Conservation (phyloP, 495 filamentous ascomycete genomes). For the Aspergillus nanangensis region DNA sequence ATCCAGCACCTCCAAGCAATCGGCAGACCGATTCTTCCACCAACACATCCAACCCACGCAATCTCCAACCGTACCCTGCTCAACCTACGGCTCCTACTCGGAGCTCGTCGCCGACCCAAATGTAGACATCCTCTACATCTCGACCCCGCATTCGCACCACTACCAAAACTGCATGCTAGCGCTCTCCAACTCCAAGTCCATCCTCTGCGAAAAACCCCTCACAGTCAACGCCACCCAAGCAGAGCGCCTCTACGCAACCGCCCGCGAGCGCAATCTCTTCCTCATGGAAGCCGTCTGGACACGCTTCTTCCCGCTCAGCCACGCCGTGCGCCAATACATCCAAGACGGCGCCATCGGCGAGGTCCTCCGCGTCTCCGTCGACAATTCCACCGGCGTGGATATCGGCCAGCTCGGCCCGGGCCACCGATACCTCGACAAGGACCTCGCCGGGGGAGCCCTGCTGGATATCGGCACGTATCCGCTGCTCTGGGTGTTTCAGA, state of each 20-base stretch:
- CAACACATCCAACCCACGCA: slow-evolving; percentile 30
- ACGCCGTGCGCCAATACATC: slow-evolving; percentile 60
- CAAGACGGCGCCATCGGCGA: slow-evolving; percentile 56
- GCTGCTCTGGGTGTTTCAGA: slow-evolving; percentile 76
- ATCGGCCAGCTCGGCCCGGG: slow-evolving; percentile 32
- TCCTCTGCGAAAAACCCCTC: slow-evolving; percentile 43
- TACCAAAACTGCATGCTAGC: slow-evolving; percentile 49
- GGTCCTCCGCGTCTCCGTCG: slow-evolving; percentile 63
- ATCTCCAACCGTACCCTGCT: too few species aligned
- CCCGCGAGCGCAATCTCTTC: slow-evolving; percentile 66
- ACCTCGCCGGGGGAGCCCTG: slow-evolving; percentile 70
- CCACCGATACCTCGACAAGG: slow-evolving; percentile 68
- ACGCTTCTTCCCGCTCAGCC: slow-evolving; percentile 66
- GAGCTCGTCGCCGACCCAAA: slow-evolving; percentile 61
- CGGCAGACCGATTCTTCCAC: slow-evolving; percentile 56
- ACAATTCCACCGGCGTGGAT: slow-evolving; percentile 38
- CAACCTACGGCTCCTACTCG: slow-evolving; percentile 68
- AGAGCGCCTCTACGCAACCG: slow-evolving; percentile 57
- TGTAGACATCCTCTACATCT: slow-evolving; percentile 76
- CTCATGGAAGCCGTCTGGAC: slow-evolving; percentile 89
- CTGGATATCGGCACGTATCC: slow-evolving; percentile 74
- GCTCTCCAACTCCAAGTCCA: slow-evolving; percentile 34
- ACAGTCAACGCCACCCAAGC: slow-evolving; percentile 72
- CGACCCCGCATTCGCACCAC: slow-evolving; percentile 81
- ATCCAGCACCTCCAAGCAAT: slow-evolving; percentile 56